Base-by-base conservation (phyloP, 305 asterid species). In the Nicotiana rustica region DNA sequence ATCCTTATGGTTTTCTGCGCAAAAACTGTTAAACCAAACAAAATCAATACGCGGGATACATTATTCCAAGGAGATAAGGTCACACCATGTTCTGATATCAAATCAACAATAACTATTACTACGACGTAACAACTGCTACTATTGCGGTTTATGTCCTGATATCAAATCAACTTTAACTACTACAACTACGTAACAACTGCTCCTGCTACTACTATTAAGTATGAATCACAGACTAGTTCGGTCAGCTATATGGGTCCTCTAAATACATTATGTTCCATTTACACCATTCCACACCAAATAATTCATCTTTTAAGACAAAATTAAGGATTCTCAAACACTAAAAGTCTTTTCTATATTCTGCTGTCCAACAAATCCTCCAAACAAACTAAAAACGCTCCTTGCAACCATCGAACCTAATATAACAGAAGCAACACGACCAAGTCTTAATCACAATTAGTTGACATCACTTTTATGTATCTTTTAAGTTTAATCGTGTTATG, bases 21-120 rank as follows among this genome's bases (percentile, higher is more conserved):
- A 69, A n/a, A 69, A 21, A 5, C 18, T 38, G 33, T 38, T 68
- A n/a, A 67, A 7, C 75, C 75, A 67, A 67, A 67, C 52, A 67
- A 67, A 18, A 36, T 35, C 47, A 41, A 68, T 8, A 36, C 76
- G 38, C 36, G 29, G n/a, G 76, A 29, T 17, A 67, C n/a, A 67
- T 67, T 17, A 38, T 18, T 18, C 19, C 47, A 66, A 71, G 78
- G 13, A 71, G 21, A 71, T 47, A 44, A 47, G 61, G 19, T 47
- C 78, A 47, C 7, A 6, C 38, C 59, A 47, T 47, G 18, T 70
- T 12, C 29, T 25, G 38, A 47, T 6, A 47, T 47, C 62, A 21
- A 12, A 71, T 21, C 41, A 71, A 47, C 21, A 55, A 36, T 5
- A 35, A 38, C 9, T 41, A 41, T 41, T 41, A 41, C 10, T 41